A percentile compares a stretch with the other conserved stretches of the same genome.
Evolutionary conservation across 2,329 filamentous ascomycete species (phyloP).

Genomic region (Canariomyces notabilis): DNA sequence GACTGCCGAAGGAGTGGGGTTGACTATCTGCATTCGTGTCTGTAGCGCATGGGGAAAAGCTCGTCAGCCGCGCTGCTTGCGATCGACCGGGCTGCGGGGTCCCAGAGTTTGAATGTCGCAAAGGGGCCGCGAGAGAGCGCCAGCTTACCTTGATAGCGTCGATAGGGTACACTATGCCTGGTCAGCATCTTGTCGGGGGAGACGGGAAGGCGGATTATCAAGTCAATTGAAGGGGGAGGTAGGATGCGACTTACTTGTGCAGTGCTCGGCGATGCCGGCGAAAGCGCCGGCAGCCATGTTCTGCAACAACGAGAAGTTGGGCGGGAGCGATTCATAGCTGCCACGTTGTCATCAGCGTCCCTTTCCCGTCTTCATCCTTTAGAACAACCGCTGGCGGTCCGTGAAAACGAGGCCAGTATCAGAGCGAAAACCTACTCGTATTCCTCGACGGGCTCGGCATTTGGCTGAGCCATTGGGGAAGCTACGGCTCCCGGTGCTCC

Average conservation of each 20-base stretch:
- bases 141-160: conserved; percentile 84
- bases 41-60: conserved; percentile 35
- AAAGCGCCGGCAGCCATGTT: conserved; percentile 97
- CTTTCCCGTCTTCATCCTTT: background rate
- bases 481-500: conserved; percentile 62
- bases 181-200: conserved; percentile 5
- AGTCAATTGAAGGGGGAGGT: background rate
- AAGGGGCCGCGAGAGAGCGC: conserved; percentile 16
- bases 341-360: conserved; percentile 16
- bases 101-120: too few species aligned
- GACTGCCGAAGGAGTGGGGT: conserved; percentile 71
- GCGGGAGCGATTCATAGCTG: conserved; percentile 87
- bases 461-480: conserved; percentile 62
- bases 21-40: conserved; percentile 98
- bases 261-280: conserved; percentile 73
- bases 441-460: conserved; percentile 58
- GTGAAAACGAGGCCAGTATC: too few species aligned
- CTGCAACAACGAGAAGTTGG: conserved; percentile 87
- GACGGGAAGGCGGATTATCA: background rate
- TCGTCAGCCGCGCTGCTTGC: conserved; percentile 17
- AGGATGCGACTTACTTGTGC: conserved; percentile 20
- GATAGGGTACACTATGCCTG: conserved; percentile 80
- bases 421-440: conserved; percentile 52
- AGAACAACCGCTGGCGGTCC: background rate
- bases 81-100: background rate